Evolutionary conservation across 129 eudicot genomes (phyloP).

Genomic region (Apium graveolens): DNA sequence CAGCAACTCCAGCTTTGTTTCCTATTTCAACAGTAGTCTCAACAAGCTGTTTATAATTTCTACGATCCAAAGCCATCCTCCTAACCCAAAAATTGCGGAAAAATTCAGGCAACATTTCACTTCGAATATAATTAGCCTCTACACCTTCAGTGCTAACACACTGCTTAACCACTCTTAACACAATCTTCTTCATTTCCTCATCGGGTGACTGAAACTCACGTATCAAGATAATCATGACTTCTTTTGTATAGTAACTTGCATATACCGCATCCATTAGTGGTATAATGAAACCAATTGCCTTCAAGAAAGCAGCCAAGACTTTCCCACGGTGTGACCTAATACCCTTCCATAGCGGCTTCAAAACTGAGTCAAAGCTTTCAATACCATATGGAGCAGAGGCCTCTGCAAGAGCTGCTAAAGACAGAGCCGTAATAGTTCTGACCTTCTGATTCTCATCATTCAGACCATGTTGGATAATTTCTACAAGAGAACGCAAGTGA

Average conservation of each 20-base stretch:
- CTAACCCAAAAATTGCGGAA: slow-evolving; percentile 77
- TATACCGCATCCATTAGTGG: slow-evolving; percentile 90
- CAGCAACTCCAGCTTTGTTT: too few species aligned
- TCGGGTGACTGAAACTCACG: slow-evolving; percentile 91
- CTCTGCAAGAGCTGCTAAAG: slow-evolving; percentile 93
- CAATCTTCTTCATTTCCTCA: slow-evolving; percentile 94
- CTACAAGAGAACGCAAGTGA: slow-evolving; percentile 83
- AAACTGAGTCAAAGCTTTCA: slow-evolving; percentile 85
- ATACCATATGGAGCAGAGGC: slow-evolving; percentile 93
- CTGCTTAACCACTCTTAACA: slow-evolving; percentile 89
- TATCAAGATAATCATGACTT: slow-evolving; percentile 65
- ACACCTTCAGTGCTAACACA: slow-evolving; percentile 96
- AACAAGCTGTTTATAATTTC: too few species aligned
- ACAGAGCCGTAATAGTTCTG: slow-evolving; percentile 65
- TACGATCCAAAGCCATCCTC: too few species aligned
- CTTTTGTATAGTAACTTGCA: slow-evolving; percentile 90
- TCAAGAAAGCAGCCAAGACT: slow-evolving; percentile 89
- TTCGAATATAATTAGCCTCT: slow-evolving; percentile 72
- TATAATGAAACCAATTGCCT: slow-evolving; percentile 86
- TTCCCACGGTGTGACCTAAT: slow-evolving; percentile 85
- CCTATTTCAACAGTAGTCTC: too few species aligned
- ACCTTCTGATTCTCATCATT: slow-evolving; percentile 93
- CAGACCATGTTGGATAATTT: slow-evolving; percentile 85
- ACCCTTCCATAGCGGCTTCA: slow-evolving; percentile 95
- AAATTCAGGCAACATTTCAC: slow-evolving; percentile 71